Base-by-base conservation (phyloP, 2,329 filamentous ascomycete species). In the Huntiella abstrusa region DNA sequence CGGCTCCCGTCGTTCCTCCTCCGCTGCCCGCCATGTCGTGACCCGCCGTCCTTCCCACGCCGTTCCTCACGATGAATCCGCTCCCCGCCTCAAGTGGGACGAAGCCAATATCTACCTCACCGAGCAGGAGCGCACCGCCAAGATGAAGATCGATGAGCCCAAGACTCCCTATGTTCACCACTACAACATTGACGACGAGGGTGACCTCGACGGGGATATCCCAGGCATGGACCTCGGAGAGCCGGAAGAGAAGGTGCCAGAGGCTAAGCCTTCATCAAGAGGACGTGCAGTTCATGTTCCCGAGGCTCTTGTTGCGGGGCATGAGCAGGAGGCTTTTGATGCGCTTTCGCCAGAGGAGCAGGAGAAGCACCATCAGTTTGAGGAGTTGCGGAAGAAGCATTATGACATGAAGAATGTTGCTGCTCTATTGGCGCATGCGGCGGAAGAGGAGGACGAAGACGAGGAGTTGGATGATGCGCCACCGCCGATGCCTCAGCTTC, bases 391-490 rank as follows among this genome's bases (percentile, higher is more conserved):
- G 57, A 95, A 91, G 77, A 88, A 79, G 67, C 91, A 98, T 63
- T 98, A 98, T 63, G 91, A 98, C 70, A 98, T 98, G 91, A 85
- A 76, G 65, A 82, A 91, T 58, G 86, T 95, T 49, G 93, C 91
- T 56, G 75, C 79, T 57, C 64, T 96, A 45, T 73, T 98, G 53
- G 87, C 85, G 11, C 80, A 84, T 56, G 76, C 80, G 3, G 78
- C 82, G 56, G 67, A 73, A 3, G 55, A 80, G 37, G 75, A 77
- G 39, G 73, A 75, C 11, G 71, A 73, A 2, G 74, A 77, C 2
- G 73, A 75, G 33, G 72, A 73, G 6, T 68, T 71, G 1, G 72
- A 73, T 6, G 58, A 56, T 5, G 58, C 56, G 6, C 41, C 39
- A n/a, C 52, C 60, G 46, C 63, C 64, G 13, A 57, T 63, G 41